Evolutionary conservation across 805 yeast species (phyloP), one percentile per base, ranked within the genome.

Genomic region (Candida krabiensis): DNA sequence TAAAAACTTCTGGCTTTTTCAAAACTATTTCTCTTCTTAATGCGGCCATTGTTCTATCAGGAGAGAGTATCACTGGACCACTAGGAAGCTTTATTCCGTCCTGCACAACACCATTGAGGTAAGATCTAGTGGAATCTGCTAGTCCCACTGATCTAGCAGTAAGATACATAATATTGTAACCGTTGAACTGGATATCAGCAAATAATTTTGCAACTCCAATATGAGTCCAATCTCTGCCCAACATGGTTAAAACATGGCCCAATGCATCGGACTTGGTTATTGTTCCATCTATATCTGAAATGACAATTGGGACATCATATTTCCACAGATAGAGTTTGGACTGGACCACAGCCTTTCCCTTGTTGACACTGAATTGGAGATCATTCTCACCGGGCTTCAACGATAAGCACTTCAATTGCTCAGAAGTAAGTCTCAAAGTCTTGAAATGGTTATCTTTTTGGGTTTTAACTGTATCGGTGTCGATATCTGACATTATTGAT

Each of bases 141-240:
- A 86, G 91, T 0, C 99, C 99, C 1, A 88, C 96, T 9, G 96
- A 83, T 47, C 99, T 75, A 0, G 99, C 96, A 0, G 99, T 93
- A 49, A 93, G 69, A 61, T 93, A 93, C 77, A 93, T 75, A 37
- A 93, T 83, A 56, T 93, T 89, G 69, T 91, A 93, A 0, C 99
- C 98, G 56, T 93, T 93, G 41, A 74, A 66, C 30, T 73, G 57
- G 45, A 93, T 93, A 59, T 93, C 99, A n/a, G 79, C 79, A 58
- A 90, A 93, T 40, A 93, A 66, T 54, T 82, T 81, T 2, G 97
- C 96, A 28, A 93, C 99, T 22, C 99, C 99, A 2, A 80, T 77
- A 60, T 93, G 99, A 0, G 99, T 93, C 99, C 99, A 93, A 66
- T 93, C 99, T 51, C 88, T 77, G 4, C 99, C 99, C 25, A 93